Evolutionary conservation across 768 basidiomycete species (phyloP).

Genomic region (Flagelloscypha sp.): DNA sequence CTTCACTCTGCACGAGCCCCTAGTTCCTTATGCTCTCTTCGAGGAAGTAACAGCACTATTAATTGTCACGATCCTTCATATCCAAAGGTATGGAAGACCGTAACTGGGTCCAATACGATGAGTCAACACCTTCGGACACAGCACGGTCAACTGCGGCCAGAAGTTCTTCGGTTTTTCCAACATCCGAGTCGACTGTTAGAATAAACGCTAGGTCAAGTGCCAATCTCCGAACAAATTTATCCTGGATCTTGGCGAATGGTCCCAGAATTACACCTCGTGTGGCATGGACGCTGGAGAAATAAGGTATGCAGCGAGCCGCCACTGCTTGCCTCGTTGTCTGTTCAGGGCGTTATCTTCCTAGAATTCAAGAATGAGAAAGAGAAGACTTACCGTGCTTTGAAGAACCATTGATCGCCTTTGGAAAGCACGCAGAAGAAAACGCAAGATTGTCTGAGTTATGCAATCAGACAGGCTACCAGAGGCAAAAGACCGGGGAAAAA

Average conservation of each 20-base stretch:
- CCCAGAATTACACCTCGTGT: constrained; percentile 64
- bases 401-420: constrained; percentile 47
- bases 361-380: too few relatives aligned
- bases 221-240: constrained; percentile 39
- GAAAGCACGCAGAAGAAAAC: constrained; percentile 51
- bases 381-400: constrained; percentile 37
- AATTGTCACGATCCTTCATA: too few relatives aligned
- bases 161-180: constrained; percentile 9
- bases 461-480: constrained; percentile 6
- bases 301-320: constrained; percentile 69
- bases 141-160: constrained; percentile 28
- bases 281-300: constrained; percentile 74
- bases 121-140: constrained; percentile 28
- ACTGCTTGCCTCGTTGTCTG: too few relatives aligned
- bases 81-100: too few relatives aligned
- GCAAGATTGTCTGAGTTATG: constrained; percentile 40
- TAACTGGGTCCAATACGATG: constrained; percentile 33
- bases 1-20: too few relatives aligned
- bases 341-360: too few relatives aligned
- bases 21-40: too few relatives aligned
- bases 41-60: too few relatives aligned
- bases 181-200: constrained; percentile 7
- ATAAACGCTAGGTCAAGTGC: constrained; percentile 54
- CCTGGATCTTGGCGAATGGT: constrained; percentile 66
- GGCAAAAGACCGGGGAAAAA: not conserved